These are phyloP conservation scores for Penicillium paradoxum DNA, from an alignment of 495 filamentous ascomycete species.

Conservation along the genomic window DNA sequence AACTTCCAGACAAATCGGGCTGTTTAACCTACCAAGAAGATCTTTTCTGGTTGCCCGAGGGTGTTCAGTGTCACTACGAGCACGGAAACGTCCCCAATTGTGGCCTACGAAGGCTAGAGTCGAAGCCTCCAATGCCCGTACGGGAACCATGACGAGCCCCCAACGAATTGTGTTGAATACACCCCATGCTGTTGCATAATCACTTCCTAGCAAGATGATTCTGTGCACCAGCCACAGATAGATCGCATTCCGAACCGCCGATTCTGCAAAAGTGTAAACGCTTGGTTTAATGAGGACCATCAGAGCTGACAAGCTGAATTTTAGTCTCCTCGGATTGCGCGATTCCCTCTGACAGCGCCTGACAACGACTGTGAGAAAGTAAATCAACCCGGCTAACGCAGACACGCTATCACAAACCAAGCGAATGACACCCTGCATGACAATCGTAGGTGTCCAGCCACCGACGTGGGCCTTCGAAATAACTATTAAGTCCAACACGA, in stretches of 20 bases:
- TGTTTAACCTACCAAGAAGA: constrained; percentile 23
- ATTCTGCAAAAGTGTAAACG: constrained; percentile 56
- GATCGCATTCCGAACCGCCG: constrained; percentile 60
- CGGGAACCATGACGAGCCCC: constrained; percentile 74
- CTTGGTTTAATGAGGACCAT: constrained; percentile 50
- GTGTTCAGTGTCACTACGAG: constrained; percentile 27
- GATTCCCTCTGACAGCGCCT: constrained; percentile 10
- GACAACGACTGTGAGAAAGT: constrained; percentile 50
- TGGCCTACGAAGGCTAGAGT: constrained; percentile 64
- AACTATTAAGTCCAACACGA: constrained; percentile 64
- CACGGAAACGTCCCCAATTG: constrained; percentile 58
- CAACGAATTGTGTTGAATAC: constrained; percentile 75
- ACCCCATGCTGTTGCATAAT: constrained; percentile 71
- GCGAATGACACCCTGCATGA: constrained; percentile 59
- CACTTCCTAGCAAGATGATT: constrained; percentile 56
- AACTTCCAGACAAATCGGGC: neutral
- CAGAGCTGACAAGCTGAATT: constrained; percentile 37
- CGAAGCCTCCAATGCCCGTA: constrained; percentile 61
- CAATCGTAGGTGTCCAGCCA: constrained; percentile 44
- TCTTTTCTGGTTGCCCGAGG: constrained; percentile 29
- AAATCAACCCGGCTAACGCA: constrained; percentile 52
- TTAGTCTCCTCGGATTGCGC: neutral
- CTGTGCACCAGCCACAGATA: constrained; percentile 69
- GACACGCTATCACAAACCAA: constrained; percentile 57
- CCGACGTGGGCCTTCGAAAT: constrained; percentile 44